phyloP scores from a whole-genome alignment of 805 yeast genomes.

The Hagleromyces aurorensis region DNA sequence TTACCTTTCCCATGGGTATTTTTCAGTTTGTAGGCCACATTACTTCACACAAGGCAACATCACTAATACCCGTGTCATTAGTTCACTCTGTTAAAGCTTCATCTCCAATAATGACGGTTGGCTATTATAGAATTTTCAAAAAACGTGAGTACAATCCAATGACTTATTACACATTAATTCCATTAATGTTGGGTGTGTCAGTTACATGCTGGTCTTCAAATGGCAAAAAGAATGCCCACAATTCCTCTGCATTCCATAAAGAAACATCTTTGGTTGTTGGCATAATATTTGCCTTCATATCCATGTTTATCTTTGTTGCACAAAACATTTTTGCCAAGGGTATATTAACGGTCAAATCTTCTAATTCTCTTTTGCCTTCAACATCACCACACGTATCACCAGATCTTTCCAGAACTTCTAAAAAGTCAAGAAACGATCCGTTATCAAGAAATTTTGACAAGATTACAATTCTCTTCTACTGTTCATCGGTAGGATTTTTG shows the following conservation, averaged over 20 bases:
- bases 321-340: conserved; percentile 78
- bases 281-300: conserved; percentile 33
- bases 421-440: conserved; percentile 20
- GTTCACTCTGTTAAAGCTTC: conserved; percentile 92
- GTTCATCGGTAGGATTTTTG: conserved; percentile 60
- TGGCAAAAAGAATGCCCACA: conserved; percentile 9
- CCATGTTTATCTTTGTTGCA: conserved; percentile 56
- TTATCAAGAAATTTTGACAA: conserved; percentile 55
- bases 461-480: conserved; percentile 60
- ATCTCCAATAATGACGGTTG: conserved; percentile 82
- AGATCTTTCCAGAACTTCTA: conserved; percentile 9
- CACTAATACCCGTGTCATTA: conserved; percentile 84
- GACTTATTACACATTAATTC: conserved; percentile 74
- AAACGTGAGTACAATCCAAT: conserved; percentile 46
- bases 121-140: conserved; percentile 61
- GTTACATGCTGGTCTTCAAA: conserved; percentile 53
- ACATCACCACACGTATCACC: too few species aligned
- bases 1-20: conserved; percentile 89
- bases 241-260: conserved; percentile 1
- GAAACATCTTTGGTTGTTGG: conserved; percentile 26
- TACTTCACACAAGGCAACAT: conserved; percentile 86
- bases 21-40: conserved; percentile 92
- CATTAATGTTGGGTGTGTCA: conserved; percentile 80
- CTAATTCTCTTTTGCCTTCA: conserved; percentile 19
- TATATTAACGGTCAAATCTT: conserved; percentile 46